Evolutionary conservation across 108 stramenopile species (phyloP), one percentile per base, ranked within the genome.

Genomic region (Cyclotella choctawhatcheeana): DNA sequence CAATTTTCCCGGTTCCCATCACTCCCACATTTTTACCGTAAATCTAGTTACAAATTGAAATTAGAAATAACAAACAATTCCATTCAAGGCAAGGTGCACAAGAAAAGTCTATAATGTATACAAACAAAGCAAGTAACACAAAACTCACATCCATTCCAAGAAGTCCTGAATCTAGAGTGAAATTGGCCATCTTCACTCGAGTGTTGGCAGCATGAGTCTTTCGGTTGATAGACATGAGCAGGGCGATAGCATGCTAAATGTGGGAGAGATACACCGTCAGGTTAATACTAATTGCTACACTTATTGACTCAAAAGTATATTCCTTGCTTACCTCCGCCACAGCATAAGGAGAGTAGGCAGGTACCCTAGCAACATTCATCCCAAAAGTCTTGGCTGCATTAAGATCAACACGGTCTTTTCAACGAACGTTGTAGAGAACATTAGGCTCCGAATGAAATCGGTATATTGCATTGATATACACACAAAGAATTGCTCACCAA

Each of bases 331-430:
- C 55, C 55, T 56, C 92, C 25, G 92, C 90, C 0, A 93, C 89
- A 3, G 92, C 92, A 75, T 93, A 91, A 10, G 93, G 90, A 55
- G 71, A 80, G 76, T 93, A 93, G 25, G 90, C 90, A 22, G 93
- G 93, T 26, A 93, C 93, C 35, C 90, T 80, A 6, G 83, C 85
- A 18, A 93, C 81, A 12, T 84, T 81, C 13, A 93, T 18, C 5
- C 86, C 88, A 52, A 81, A 87, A 6, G 87, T 77, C 45, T 82
- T 68, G 18, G 89, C 89, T 2, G 87, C 88, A 54, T 83, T 84
- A 16, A 81, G 64, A 60, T 93, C 90, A n/a, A 93, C 84, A 26
- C 86, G 75, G 24, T 71, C 69, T 58, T n/a, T n/a, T n/a, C n/a
- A n/a, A n/a, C n/a, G n/a, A n/a, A n/a, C n/a, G n/a, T n/a, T n/a